A percentile compares a stretch with the other conserved stretches of the same genome.
phyloP scores from a whole-genome alignment of 1,284 basidiomycete species.

The Omphalotus olearius region DNA sequence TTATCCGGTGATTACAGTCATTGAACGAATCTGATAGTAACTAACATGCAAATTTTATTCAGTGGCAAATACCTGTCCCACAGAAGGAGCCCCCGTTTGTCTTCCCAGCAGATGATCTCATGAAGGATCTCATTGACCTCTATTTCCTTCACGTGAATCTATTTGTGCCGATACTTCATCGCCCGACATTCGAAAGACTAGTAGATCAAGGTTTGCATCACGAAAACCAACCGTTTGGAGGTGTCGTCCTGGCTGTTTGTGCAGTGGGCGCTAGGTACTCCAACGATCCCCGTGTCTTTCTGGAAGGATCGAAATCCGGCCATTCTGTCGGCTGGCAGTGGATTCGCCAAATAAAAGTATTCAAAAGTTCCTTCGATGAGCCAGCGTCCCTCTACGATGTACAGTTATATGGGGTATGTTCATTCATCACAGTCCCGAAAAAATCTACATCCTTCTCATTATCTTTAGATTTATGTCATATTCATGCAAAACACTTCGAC shows the following conservation, averaged over 20 bases:
- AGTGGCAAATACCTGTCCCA: conserved; percentile 27
- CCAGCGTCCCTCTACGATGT: conserved; percentile 56
- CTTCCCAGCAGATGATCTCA: conserved; percentile 53
- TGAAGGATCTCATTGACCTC: conserved; percentile 46
- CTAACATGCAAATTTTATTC: background rate
- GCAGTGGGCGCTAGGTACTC: conserved; percentile 59
- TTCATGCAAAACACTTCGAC: conserved; percentile 15
- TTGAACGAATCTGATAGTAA: background rate
- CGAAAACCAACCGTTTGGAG: conserved; percentile 49
- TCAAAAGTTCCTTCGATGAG: conserved; percentile 41
- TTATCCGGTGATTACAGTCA: conserved; percentile 17
- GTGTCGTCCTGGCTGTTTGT: conserved; percentile 59
- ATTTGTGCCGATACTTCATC: conserved; percentile 57
- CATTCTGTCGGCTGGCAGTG: conserved; percentile 74
- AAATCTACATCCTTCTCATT: conserved; percentile 10
- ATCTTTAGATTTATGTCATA: conserved; percentile 14
- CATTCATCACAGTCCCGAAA: background rate
- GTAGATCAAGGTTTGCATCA: conserved; percentile 46
- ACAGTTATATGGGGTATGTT: conserved; percentile 42
- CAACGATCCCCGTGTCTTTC: conserved; percentile 41
- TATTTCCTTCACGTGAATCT: conserved; percentile 55
- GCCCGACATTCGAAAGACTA: conserved; percentile 53
- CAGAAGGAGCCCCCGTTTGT: conserved; percentile 10
- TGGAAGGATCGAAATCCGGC: conserved; percentile 6
- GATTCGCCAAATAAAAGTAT: conserved; percentile 57